A percentile compares a stretch with the other conserved stretches of the same genome.
Evolutionary conservation across 495 filamentous ascomycete genomes (phyloP).

Genomic region (Penicillium pulvis): DNA sequence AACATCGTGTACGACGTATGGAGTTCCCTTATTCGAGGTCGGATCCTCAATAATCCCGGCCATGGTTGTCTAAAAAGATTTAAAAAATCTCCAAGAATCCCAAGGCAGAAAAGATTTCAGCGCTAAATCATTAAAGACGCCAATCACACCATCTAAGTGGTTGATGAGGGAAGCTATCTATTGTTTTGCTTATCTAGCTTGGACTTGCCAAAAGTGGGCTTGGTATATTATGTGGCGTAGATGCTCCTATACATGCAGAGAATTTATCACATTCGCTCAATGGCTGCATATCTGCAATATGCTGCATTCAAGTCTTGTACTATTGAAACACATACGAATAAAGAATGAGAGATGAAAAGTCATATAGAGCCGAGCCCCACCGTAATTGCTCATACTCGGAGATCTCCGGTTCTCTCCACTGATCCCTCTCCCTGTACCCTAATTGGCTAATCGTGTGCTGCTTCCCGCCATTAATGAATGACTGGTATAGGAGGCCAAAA

Average conservation of each 20-base stretch:
- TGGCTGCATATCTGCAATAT: neutral
- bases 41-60: conserved; percentile 12
- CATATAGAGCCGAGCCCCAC: neutral
- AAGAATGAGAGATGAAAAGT: neutral
- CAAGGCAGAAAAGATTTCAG: neutral
- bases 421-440: neutral
- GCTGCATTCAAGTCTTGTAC: neutral
- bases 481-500: neutral
- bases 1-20: conserved; percentile 23
- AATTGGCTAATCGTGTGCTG: neutral
- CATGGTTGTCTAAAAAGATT: conserved; percentile 5
- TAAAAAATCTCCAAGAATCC: neutral
- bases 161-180: conserved; percentile 13
- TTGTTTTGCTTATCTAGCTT: conserved; percentile 2
- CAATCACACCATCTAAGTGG: conserved; percentile 26
- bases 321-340: neutral
- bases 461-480: neutral
- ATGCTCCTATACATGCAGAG: neutral
- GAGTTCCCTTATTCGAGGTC: conserved; percentile 11
- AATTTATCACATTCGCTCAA: neutral
- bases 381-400: neutral
- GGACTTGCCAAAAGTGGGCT: conserved; percentile 1
- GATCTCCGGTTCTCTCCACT: neutral
- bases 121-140: conserved; percentile 3
- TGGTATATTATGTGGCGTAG: neutral